A percentile compares a stretch with the other conserved stretches of the same genome.
These are phyloP conservation scores for Rhynchospora pubera DNA, from an alignment of 176 grass and related monocot genomes.

Conservation along the genomic window DNA sequence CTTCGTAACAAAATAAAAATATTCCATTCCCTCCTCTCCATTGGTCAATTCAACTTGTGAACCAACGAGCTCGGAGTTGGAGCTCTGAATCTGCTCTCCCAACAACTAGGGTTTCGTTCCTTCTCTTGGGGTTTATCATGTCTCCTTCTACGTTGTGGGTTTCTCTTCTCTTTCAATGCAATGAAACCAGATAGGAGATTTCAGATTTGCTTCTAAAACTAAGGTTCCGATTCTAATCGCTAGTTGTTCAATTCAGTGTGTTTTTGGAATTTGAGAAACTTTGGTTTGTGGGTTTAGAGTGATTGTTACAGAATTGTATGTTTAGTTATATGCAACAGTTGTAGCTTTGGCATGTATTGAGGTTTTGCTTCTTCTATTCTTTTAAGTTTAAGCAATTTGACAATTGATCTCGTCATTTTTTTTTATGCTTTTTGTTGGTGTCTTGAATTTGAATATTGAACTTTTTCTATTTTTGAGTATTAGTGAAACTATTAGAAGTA, in stretches of 20 bases:
- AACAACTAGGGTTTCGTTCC: not conserved
- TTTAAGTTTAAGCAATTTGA: not conserved
- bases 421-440: not conserved
- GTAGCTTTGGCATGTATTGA: not conserved
- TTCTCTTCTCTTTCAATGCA: not conserved
- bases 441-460: not conserved
- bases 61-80: not conserved
- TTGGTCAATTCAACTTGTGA: constrained; percentile 14
- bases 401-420: not conserved
- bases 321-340: constrained; percentile 1
- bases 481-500: not conserved
- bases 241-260: not conserved
- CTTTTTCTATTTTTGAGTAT: not conserved
- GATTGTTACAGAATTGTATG: not conserved
- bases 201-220: constrained; percentile 2
- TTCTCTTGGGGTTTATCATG: not conserved
- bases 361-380: not conserved
- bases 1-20: not conserved
- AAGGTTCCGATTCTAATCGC: not conserved
- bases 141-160: not conserved
- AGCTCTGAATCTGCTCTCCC: not conserved
- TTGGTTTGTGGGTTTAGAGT: not conserved
- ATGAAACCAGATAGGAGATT: not conserved
- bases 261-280: not conserved
- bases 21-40: constrained; percentile 21